Percentiles rank a stretch among this genome's conserved stretches.
Evolutionary conservation across 2,329 filamentous ascomycete species (phyloP).

Genomic region (Colletotrichum lentis): DNA sequence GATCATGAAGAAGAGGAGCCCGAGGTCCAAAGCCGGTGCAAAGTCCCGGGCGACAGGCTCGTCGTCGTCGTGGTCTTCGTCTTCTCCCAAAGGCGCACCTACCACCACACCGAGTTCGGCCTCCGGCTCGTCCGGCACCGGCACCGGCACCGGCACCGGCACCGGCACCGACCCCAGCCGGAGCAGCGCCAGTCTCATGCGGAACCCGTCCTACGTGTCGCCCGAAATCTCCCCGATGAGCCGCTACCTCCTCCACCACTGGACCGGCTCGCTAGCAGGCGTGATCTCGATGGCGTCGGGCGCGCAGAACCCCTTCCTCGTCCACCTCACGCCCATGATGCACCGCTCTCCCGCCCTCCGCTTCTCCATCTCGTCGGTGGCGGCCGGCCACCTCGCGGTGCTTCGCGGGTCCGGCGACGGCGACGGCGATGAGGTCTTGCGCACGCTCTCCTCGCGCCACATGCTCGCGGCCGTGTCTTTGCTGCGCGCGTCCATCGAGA

Average conservation of each 20-base stretch:
- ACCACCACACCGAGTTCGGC: background rate
- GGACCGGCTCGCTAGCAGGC: constrained; percentile 42
- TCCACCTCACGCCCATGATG: constrained; percentile 46
- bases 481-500: constrained; percentile 11
- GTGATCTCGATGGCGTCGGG: constrained; percentile 44
- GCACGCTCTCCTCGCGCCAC: constrained; percentile 40
- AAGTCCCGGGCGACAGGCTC: background rate
- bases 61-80: background rate
- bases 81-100: background rate
- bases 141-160: no score
- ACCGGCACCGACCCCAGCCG: background rate
- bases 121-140: no score
- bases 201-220: constrained; percentile 18
- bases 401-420: constrained; percentile 31
- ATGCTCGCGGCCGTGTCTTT: constrained; percentile 40
- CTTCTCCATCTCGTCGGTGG: constrained; percentile 45
- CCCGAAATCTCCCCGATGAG: constrained; percentile 23
- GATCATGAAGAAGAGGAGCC: constrained; percentile 1
- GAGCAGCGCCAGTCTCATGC: constrained; percentile 10
- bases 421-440: constrained; percentile 38
- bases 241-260: constrained; percentile 44
- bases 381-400: constrained; percentile 45
- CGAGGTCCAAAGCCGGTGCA: background rate
- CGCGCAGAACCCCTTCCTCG: constrained; percentile 43
- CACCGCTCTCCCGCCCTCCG: constrained; percentile 42